Percentiles rank a stretch among this genome's conserved stretches.
These are phyloP conservation scores for Claviceps sp. DNA, from an alignment of 2,329 filamentous ascomycete species.

Conservation along the genomic window DNA sequence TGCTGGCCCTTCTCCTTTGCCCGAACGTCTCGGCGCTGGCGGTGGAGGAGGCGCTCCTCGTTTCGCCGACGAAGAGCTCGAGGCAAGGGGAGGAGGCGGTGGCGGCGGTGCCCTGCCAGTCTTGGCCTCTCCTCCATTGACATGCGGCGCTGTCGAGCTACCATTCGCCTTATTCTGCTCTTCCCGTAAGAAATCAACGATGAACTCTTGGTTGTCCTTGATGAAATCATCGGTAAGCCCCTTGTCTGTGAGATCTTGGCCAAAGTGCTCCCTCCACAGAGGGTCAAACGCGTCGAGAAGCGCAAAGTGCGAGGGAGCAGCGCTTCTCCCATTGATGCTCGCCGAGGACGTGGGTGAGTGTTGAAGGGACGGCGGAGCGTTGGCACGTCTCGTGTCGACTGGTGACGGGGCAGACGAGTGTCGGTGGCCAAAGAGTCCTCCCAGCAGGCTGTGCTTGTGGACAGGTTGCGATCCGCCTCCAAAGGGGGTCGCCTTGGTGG, in stretches of 20 bases:
- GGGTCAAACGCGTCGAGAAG: conserved; percentile 51
- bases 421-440: conserved; percentile 48
- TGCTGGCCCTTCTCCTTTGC: conserved; percentile 47
- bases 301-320: conserved; percentile 41
- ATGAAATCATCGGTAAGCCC: conserved; percentile 54
- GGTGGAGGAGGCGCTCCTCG: conserved; percentile 19
- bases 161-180: conserved; percentile 31
- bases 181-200: conserved; percentile 48
- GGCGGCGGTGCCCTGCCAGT: conserved; percentile 20
- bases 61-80: conserved; percentile 7
- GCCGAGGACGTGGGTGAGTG: conserved; percentile 28
- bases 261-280: conserved; percentile 51
- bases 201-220: conserved; percentile 55
- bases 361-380: conserved; percentile 20
- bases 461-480: conserved; percentile 32
- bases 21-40: conserved; percentile 43
- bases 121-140: conserved; percentile 19
- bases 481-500: conserved; percentile 68
- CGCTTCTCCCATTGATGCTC: conserved; percentile 30
- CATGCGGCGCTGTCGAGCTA: conserved; percentile 13
- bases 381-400: conserved; percentile 36
- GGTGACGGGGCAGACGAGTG: conserved; percentile 45
- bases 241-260: conserved; percentile 47
- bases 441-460: conserved; percentile 36
- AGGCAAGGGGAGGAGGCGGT: conserved; percentile 16